Base-by-base conservation (phyloP, 495 filamentous ascomycete genomes). In the Parachaetomium inaequale region DNA sequence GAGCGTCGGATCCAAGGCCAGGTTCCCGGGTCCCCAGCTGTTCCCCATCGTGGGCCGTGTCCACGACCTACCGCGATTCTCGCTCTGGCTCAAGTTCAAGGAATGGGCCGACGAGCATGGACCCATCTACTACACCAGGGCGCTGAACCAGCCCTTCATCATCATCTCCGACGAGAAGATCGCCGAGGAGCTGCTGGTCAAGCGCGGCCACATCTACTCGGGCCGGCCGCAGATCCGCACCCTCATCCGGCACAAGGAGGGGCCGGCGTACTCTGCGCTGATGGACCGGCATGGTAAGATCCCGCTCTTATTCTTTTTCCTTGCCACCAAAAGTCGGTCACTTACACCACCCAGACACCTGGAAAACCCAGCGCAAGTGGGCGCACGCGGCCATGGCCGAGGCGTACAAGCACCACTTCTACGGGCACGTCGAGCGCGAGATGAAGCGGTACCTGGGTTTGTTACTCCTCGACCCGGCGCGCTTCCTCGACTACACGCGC, bases 81-180 rank as follows among this genome's bases (percentile, higher is more conserved):
- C 72, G 55, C 70, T 78, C 57, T 84, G 81, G 81, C 66, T 79
- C 53, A 82, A 83, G 68, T 83, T 83, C 73, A 80, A 81, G 64
- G 79, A 84, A 64, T 84, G 82, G 82, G 78, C 81, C 2, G 74
- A 82, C 55, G 74, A 74, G n/a, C 70, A 80, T 42, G 83, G 83
- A 4, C 81, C 82, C 1, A 82, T 85, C 60, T 85, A 82, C 68
- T 74, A 78, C 59, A 83, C 80, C 6, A 74, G 69, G 15, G 75
- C 80, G 51, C 62, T 83, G 23, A 75, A 78, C 17, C 70, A 78
- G 45, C 76, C 70, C 4, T 82, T 84, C 62, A 75, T 85, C 64
- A 76, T 85, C 61, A 61, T 85, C 6, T 82, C 82, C 14, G 81
- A 82, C 38, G 77, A 82, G 66, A 78, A 78, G 67, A 82, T 85